These are phyloP conservation scores for Batkoa obscura DNA, from an alignment of 371 early-diverging fungal genomes.

Conservation along the genomic window DNA sequence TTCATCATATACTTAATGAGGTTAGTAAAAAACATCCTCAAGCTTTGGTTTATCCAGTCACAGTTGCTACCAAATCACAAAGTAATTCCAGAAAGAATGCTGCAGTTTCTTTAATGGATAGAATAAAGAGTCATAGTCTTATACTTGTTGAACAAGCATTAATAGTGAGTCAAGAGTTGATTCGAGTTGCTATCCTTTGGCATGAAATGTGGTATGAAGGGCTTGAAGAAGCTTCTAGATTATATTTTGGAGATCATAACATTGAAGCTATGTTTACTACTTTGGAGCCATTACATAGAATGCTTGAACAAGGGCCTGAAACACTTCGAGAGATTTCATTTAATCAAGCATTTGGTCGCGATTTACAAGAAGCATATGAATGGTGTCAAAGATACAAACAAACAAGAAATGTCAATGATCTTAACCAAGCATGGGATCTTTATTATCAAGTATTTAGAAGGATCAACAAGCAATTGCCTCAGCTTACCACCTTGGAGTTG, in stretches of 20 bases:
- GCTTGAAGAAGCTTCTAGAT: constrained; percentile 73
- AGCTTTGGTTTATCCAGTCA: constrained; percentile 87
- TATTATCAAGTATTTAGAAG: constrained; percentile 77
- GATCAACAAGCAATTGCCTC: constrained; percentile 67
- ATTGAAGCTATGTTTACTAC: constrained; percentile 82
- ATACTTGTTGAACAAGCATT: constrained; percentile 83
- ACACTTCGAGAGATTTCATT: constrained; percentile 87
- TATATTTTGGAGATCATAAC: constrained; percentile 74
- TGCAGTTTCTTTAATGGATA: constrained; percentile 80
- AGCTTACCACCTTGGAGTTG: constrained; percentile 64
- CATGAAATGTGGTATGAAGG: constrained; percentile 98
- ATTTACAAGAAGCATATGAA: constrained; percentile 80
- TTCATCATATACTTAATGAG: constrained; percentile 77
- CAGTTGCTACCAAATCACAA: constrained; percentile 90
- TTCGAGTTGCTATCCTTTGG: constrained; percentile 91
- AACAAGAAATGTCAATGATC: constrained; percentile 53
- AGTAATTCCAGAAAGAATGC: constrained; percentile 54
- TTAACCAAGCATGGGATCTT: constrained; percentile 91
- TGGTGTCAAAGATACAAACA: constrained; percentile 68
- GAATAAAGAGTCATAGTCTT: constrained; percentile 68
- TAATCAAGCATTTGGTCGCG: constrained; percentile 86
- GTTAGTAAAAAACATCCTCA: constrained; percentile 94
- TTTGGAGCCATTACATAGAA: constrained; percentile 73
- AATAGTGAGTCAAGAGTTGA: constrained; percentile 88
- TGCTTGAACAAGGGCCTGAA: constrained; percentile 81